Base-by-base conservation (phyloP, 768 basidiomycete genomes). In the Fibroporia radiculosa region DNA sequence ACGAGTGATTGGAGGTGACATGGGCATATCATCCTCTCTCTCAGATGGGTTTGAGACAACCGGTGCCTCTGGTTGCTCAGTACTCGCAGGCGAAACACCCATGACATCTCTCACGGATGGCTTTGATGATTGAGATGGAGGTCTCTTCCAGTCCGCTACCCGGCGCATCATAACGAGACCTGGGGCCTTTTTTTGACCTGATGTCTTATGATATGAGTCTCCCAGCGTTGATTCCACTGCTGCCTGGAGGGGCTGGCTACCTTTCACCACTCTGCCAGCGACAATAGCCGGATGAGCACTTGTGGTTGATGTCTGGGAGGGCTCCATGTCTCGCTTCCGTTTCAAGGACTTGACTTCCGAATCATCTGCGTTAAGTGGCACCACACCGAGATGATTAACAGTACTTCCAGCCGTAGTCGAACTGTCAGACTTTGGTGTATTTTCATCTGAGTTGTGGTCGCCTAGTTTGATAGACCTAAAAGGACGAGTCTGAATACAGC, bases 101-200 rank as follows among this genome's bases (percentile, higher is more conserved):
- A n/a, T n/a, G n/a, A n/a, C n/a, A n/a, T n/a, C n/a, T n/a, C n/a
- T n/a, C n/a, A n/a, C n/a, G n/a, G n/a, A n/a, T n/a, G n/a, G n/a
- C n/a, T n/a, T n/a, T n/a, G n/a, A n/a, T n/a, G n/a, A n/a, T n/a
- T n/a, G n/a, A n/a, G n/a, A n/a, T 24, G 51, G 51, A 8, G 56
- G 52, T 34, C 52, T 50, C 25, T 53, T 67, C 41, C 68, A 66
- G 38, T 62, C 61, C n/a, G 62, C 60, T 11, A 66, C 68, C 26
- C 66, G 68, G 16, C 69, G 67, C 47, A 67, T 67, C 48, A 56
- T 61, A n/a, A 70, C 51, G 28, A 59, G 63, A 1, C 62, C 62
- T 42, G 48, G 23, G 14, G 47, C 40, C 54, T 49, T 51, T 3
- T 22, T 23, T 8, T 36, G 36, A 16, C 37, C 36, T 5, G n/a